Conservation (phyloP, 2,329 filamentous ascomycete genomes). For the Alternaria consortialis region DNA sequence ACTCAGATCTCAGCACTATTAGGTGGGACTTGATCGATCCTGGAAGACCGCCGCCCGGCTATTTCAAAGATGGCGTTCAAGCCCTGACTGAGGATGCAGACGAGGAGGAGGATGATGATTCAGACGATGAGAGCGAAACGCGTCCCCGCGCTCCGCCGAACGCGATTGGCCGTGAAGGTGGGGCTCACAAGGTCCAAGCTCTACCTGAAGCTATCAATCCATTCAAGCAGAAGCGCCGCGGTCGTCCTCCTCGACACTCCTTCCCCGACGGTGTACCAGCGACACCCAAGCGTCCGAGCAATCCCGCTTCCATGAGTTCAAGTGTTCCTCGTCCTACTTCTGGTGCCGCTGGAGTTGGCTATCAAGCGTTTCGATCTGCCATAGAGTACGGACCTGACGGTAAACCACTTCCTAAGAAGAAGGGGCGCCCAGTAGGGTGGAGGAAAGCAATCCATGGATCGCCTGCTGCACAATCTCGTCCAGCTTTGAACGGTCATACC, state of each 20-base stretch:
- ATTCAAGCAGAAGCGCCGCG: conserved; percentile 44
- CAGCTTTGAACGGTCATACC: conserved; percentile 34
- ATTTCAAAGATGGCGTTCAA: conserved; percentile 39
- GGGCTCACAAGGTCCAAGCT: conserved; percentile 38
- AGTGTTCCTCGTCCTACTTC: conserved; percentile 34
- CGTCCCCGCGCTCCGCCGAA: conserved; percentile 27
- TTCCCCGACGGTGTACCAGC: conserved; percentile 30
- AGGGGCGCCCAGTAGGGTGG: conserved; percentile 61
- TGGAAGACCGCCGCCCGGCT: conserved; percentile 55
- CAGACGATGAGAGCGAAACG: conserved; percentile 41
- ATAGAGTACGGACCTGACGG: conserved; percentile 45
- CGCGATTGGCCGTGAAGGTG: conserved; percentile 32
- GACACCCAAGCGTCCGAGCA: conserved; percentile 27
- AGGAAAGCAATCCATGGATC: conserved; percentile 58
- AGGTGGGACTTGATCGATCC: conserved; percentile 70
- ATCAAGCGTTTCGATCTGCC: conserved; percentile 53
- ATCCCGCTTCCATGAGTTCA: conserved; percentile 33
- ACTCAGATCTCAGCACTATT: conserved; percentile 65
- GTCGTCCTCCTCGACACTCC: conserved; percentile 49
- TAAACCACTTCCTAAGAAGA: conserved; percentile 53
- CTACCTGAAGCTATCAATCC: conserved; percentile 43
- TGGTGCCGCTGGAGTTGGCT: conserved; percentile 45
- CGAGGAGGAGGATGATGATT: conserved; percentile 47
- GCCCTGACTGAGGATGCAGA: conserved; percentile 45
- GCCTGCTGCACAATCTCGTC: conserved; percentile 31